Conservation (phyloP, 2,329 filamentous ascomycete species). For the Dactylellina drechsleri region DNA sequence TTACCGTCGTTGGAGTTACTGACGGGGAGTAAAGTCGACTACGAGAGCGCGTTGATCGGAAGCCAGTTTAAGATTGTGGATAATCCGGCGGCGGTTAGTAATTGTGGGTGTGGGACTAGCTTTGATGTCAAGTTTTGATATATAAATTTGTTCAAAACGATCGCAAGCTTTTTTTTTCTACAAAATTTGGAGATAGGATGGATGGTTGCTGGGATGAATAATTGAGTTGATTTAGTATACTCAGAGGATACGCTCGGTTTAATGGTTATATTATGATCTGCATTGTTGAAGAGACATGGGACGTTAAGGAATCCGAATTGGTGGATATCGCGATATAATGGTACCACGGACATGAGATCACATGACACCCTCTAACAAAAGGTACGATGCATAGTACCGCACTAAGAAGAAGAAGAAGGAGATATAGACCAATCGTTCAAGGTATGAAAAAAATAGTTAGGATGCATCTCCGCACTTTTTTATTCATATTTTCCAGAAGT, state of each 20-base stretch:
- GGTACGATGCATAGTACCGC: background rate
- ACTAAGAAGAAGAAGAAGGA: background rate
- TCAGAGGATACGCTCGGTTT: too few species aligned
- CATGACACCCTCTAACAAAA: too few species aligned
- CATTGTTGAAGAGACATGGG: too few species aligned
- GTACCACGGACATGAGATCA: too few species aligned
- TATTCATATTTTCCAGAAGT: background rate
- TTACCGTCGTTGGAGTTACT: conserved; percentile 85
- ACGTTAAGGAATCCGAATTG: too few species aligned
- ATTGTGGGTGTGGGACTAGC: conserved; percentile 95
- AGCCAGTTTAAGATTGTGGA: conserved; percentile 97
- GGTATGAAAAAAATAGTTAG: background rate
- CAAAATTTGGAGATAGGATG: too few species aligned
- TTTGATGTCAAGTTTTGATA: conserved; percentile 83
- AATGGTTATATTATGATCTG: too few species aligned
- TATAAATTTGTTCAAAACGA: background rate
- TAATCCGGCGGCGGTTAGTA: conserved; percentile 90
- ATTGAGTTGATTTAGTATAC: too few species aligned
- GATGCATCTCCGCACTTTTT: conserved; percentile 4
- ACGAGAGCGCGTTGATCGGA: conserved; percentile 92
- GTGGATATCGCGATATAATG: too few species aligned
- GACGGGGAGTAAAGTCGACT: conserved; percentile 94
- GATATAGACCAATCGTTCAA: too few species aligned
- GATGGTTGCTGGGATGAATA: too few species aligned
- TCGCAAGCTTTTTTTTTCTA: too few species aligned